Conservation (phyloP, 2,329 filamentous ascomycete genomes). For the Colletotrichum sojae region DNA sequence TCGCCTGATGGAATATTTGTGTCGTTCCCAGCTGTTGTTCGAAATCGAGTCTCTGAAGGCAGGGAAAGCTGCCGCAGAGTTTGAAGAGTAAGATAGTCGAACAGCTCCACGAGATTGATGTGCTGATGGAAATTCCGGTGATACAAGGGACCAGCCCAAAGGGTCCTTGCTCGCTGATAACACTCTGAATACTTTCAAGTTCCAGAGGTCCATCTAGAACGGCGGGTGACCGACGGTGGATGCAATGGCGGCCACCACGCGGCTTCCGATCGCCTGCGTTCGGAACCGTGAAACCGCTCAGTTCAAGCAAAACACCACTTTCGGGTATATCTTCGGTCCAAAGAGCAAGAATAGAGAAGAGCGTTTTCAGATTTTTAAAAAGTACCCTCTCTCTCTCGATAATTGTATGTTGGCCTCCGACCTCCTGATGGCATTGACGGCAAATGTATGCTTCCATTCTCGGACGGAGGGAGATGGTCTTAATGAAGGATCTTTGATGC, state of each 20-base stretch:
- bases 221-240: background rate
- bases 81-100: background rate
- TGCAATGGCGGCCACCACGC: background rate
- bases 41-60: background rate
- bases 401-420: background rate
- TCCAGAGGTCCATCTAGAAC: background rate
- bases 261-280: background rate
- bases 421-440: background rate
- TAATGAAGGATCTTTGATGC: background rate
- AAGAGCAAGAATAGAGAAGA: background rate
- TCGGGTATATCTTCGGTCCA: background rate
- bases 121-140: slow-evolving; percentile 2
- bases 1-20: background rate
- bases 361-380: background rate
- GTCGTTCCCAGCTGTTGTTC: slow-evolving; percentile 1
- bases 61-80: background rate
- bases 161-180: background rate
- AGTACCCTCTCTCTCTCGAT: slow-evolving; percentile 5
- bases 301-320: background rate
- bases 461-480: background rate
- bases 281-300: background rate
- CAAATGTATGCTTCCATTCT: background rate
- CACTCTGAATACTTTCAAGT: background rate
- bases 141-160: background rate
- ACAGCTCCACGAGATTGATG: slow-evolving; percentile 6